Evolutionary conservation across 441 rosid species (phyloP).

Genomic region (Erysimum pusillum): DNA sequence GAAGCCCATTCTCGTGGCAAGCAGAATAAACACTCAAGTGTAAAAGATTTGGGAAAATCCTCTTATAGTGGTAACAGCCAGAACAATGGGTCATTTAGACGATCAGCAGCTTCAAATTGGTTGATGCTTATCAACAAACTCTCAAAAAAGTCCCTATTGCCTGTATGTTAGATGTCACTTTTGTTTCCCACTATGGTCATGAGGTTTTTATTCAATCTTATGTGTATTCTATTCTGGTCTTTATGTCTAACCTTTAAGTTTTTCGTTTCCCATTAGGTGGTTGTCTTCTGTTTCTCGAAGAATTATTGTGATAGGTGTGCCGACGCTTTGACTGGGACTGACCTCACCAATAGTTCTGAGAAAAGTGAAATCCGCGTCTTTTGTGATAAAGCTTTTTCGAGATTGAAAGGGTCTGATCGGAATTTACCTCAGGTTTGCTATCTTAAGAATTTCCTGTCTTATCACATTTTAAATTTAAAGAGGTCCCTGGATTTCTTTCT

Average conservation of each 20-base stretch:
- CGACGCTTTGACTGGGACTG: conserved; percentile 72
- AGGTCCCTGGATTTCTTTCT: conserved; percentile 28
- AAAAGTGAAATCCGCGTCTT: conserved; percentile 91
- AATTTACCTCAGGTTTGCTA: conserved; percentile 91
- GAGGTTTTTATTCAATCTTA: conserved; percentile 16
- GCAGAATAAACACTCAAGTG: conserved; percentile 82
- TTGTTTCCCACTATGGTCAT: conserved; percentile 30
- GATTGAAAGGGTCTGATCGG: conserved; percentile 96
- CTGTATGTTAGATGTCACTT: conserved; percentile 59
- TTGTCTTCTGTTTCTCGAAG: conserved; percentile 97
- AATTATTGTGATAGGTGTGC: conserved; percentile 96
- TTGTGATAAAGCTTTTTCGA: conserved; percentile 96
- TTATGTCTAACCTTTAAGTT: conserved; percentile 25
- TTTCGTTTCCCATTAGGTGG: conserved; percentile 60
- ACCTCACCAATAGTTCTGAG: conserved; percentile 87
- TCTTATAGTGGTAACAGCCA: conserved; percentile 65
- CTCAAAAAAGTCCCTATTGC: conserved; percentile 82
- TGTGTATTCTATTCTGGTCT: conserved; percentile 9
- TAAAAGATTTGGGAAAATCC: conserved; percentile 60
- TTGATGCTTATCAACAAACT: conserved; percentile 87
- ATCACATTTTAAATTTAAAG: conserved; percentile 33
- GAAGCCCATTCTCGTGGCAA: conserved; percentile 68
- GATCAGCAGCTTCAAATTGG: conserved; percentile 86
- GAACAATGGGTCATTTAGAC: conserved; percentile 75
- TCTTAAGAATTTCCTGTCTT: conserved; percentile 27